Evolutionary conservation across 2,329 filamentous ascomycete species (phyloP).

Genomic region (Lachnellula subtilissima): DNA sequence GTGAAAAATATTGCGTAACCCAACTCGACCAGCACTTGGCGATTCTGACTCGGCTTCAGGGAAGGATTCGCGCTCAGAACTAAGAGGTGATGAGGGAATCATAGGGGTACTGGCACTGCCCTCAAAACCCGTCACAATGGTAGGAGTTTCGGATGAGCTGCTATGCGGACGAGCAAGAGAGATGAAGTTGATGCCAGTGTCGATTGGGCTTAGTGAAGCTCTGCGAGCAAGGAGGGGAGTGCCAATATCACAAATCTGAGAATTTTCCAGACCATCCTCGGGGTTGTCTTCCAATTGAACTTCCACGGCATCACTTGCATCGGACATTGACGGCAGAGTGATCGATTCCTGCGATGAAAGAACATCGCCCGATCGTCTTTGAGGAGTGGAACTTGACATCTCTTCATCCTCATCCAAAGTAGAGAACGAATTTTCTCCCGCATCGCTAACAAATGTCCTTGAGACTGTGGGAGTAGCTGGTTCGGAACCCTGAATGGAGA

Average conservation of each 20-base stretch:
- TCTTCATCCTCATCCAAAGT: not conserved
- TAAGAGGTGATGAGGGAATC: slow-evolving; percentile 9
- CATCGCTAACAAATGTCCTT: no score
- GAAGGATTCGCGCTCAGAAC: slow-evolving; percentile 2
- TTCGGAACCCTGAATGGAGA: not conserved
- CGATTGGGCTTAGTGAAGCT: slow-evolving; percentile 4
- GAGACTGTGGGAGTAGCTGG: not conserved
- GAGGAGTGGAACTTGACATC: no score
- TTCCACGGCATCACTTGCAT: not conserved
- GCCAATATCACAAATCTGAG: slow-evolving; percentile 1
- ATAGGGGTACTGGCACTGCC: slow-evolving; percentile 2
- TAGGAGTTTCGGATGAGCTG: slow-evolving; percentile 19
- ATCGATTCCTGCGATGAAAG: not conserved
- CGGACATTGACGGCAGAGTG: not conserved
- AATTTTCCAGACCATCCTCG: not conserved
- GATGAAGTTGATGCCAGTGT: slow-evolving; percentile 3
- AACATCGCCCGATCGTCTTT: not conserved
- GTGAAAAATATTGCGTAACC: slow-evolving; percentile 12
- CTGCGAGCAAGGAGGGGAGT: slow-evolving; percentile 6
- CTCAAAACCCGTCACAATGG: slow-evolving; percentile 10
- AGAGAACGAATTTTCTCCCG: not conserved
- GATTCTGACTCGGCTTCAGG: slow-evolving; percentile 15
- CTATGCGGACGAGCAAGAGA: slow-evolving; percentile 15
- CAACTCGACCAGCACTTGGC: slow-evolving; percentile 20
- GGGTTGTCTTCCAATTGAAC: no score